phyloP scores from a whole-genome alignment of 2,329 filamentous ascomycete genomes.

The Orbilia quercus region DNA sequence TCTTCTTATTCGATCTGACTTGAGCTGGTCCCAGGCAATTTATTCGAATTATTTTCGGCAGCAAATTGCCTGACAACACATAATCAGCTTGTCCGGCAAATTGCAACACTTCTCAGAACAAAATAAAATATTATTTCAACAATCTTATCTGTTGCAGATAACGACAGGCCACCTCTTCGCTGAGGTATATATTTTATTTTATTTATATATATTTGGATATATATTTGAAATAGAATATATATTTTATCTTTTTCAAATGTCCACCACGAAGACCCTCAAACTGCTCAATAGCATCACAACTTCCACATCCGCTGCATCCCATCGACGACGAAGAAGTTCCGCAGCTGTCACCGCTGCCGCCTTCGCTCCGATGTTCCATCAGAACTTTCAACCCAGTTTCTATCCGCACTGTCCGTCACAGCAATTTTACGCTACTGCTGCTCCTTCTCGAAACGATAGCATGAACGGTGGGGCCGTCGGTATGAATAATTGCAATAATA shows the following conservation, averaged over 20 bases:
- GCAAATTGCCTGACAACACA: slow-evolving; percentile 55
- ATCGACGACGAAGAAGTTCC: slow-evolving; percentile 47
- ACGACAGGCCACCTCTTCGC: background rate
- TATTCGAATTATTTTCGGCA: background rate
- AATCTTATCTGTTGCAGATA: background rate
- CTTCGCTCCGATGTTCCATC: slow-evolving; percentile 44
- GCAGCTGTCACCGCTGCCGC: slow-evolving; percentile 37
- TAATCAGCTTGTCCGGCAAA: slow-evolving; percentile 47
- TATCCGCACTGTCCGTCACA: slow-evolving; percentile 48
- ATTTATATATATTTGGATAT: slow-evolving; percentile 3
- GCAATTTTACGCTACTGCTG: slow-evolving; percentile 6
- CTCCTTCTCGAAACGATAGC: slow-evolving; percentile 10
- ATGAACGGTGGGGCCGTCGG: too few relatives aligned
- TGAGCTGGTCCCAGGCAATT: background rate
- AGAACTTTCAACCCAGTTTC: slow-evolving; percentile 31
- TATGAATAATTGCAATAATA: slow-evolving; percentile 3
- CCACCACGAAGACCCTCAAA: slow-evolving; percentile 51
- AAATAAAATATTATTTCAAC: background rate
- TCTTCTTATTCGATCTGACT: background rate
- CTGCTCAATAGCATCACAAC: slow-evolving; percentile 54
- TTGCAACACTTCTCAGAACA: slow-evolving; percentile 27
- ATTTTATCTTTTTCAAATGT: slow-evolving; percentile 16
- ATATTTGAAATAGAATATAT: background rate
- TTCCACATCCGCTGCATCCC: slow-evolving; percentile 43
- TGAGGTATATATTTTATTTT: slow-evolving; percentile 37